Conservation (phyloP, 257 asterid species). For the Oldenlandia corymbosa region DNA sequence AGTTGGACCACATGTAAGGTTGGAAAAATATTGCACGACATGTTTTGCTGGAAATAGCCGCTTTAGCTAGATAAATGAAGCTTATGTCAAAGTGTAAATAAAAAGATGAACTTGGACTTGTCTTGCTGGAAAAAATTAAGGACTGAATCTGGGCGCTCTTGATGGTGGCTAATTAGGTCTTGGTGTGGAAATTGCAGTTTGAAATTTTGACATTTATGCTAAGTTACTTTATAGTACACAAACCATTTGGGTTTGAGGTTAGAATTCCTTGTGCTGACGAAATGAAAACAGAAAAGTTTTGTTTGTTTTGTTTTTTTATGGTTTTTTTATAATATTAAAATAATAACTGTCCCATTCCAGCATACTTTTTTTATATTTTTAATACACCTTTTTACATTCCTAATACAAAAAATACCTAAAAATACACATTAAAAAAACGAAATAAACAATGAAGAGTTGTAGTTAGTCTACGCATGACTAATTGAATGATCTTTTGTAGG, state of each 20-base stretch:
- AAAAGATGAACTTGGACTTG: background rate
- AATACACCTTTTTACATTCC: too few species aligned
- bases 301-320: too few species aligned
- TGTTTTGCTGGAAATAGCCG: background rate
- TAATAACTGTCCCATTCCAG: too few species aligned
- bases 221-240: background rate
- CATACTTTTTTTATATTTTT: too few species aligned
- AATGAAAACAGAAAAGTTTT: background rate
- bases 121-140: background rate
- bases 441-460: too few species aligned
- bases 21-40: too few species aligned
- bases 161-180: background rate
- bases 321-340: too few species aligned
- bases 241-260: background rate
- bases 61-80: background rate
- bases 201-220: background rate
- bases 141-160: background rate
- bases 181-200: background rate
- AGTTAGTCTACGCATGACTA: slow-evolving; percentile 4
- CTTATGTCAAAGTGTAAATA: background rate
- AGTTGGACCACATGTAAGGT: too few species aligned
- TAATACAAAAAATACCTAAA: too few species aligned
- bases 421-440: too few species aligned
- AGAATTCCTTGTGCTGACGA: background rate
- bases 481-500: slow-evolving; percentile 38